Base-by-base conservation (phyloP, 192 early-diverging fungal genomes). In the Podila clonocystis region DNA sequence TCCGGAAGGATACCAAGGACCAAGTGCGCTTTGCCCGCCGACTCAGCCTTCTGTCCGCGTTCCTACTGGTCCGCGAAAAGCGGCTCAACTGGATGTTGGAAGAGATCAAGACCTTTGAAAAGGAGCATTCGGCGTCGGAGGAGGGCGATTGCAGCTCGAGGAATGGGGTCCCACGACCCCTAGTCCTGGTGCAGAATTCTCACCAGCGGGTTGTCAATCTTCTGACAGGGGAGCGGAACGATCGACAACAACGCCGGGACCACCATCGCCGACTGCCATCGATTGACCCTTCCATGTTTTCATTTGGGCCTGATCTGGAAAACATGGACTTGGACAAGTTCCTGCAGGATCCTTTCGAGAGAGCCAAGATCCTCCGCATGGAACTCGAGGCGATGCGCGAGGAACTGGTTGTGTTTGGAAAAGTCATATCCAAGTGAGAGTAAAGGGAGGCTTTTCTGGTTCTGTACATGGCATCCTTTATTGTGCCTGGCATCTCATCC, bases 231-330 rank as follows among this genome's bases (percentile, higher is more conserved):
- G 13, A 28, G 24, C 41, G 9, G 9, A 7, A 17, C 49, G 26
- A 49, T 29, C 26, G 48, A n/a, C 41, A 29, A 9, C 63, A 29
- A 9, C 63, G 29, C 13, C 38, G 17, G 26, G 49, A 19, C 5
- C 28, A 22, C 48, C 24, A 15, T 11, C 48, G 24, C 13, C 48
- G 41, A 4, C 30, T 48, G 45, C 48, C 63, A 15, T 48, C 49
- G 1, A 28, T 22, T 20, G 9, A 45, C 29, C 29, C 31, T 5
- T 38, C 57, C 30, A 20, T 9, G 26, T 62, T 28, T 12, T 48
- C 73, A 4, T 74, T 74, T 29, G 73, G 73, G 6, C 73, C 73
- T 11, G 63, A 70, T 52, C 63, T 76, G 4, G 63, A 65, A 24
- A 17, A 31, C 38, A 31, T 76, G 38, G 57, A 76, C 38, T 26